Evolutionary conservation across 2,329 filamentous ascomycete species (phyloP).

Genomic region (Epicoccum nigrum): DNA sequence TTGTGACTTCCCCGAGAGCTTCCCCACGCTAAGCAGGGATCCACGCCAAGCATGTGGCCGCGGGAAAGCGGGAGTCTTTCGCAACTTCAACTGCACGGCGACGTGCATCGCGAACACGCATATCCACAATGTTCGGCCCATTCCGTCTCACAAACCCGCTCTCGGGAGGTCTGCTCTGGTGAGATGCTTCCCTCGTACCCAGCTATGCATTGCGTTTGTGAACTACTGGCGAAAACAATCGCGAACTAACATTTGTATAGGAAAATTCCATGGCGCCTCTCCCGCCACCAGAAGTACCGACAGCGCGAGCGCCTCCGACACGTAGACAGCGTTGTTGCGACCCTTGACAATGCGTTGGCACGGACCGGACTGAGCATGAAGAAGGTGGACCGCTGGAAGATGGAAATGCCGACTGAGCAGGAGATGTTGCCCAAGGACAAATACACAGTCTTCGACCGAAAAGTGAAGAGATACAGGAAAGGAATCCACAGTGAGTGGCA

Average conservation of each 20-base stretch:
- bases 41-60: constrained; percentile 39
- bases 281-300: constrained; percentile 63
- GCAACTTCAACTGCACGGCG: constrained; percentile 20
- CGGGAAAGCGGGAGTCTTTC: constrained; percentile 31
- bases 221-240: not conserved
- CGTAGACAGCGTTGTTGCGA: constrained; percentile 86
- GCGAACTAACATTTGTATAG: constrained; percentile 49
- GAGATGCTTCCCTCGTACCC: constrained; percentile 1
- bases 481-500: constrained; percentile 88
- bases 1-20: constrained; percentile 23
- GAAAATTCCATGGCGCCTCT: constrained; percentile 98
- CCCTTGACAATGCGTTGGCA: constrained; percentile 77
- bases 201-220: not conserved
- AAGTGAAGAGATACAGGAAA: constrained; percentile 95
- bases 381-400: constrained; percentile 87
- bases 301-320: constrained; percentile 56
- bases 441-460: constrained; percentile 96
- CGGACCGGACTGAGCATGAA: constrained; percentile 73
- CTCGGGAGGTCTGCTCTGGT: constrained; percentile 49
- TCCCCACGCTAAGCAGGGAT: constrained; percentile 33
- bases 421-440: constrained; percentile 98
- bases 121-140: constrained; percentile 47
- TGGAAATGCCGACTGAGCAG: constrained; percentile 91
- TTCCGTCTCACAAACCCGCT: constrained; percentile 50
- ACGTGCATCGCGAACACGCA: constrained; percentile 23